Conservation (phyloP, 2,329 filamentous ascomycete genomes). For the Phyllosticta citribraziliensis region DNA sequence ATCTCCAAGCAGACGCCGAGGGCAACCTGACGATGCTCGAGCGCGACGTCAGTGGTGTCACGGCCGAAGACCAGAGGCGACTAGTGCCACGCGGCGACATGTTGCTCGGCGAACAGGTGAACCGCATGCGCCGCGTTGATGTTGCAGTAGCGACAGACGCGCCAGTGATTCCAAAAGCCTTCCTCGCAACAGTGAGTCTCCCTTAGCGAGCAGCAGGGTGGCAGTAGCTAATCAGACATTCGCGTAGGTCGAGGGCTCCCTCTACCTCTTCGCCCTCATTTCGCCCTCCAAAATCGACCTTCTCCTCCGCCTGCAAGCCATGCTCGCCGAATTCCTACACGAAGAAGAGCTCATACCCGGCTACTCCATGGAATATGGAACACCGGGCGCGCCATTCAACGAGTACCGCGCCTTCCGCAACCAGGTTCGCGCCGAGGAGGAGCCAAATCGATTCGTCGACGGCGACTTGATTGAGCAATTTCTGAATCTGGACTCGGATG, state of each 20-base stretch:
- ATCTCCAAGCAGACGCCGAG: slow-evolving; percentile 75
- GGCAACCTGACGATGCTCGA: slow-evolving; percentile 80
- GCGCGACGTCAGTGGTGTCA: slow-evolving; percentile 62
- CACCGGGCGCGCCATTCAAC: slow-evolving; percentile 64
- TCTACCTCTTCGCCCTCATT: slow-evolving; percentile 83
- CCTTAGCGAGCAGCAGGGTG: background rate
- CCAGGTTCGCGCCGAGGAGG: slow-evolving; percentile 57
- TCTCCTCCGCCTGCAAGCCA: slow-evolving; percentile 69
- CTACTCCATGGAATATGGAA: slow-evolving; percentile 34
- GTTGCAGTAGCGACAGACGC: slow-evolving; percentile 56
- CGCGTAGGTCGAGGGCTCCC: slow-evolving; percentile 71
- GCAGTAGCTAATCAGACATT: slow-evolving; percentile 10
- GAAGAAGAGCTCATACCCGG: slow-evolving; percentile 55
- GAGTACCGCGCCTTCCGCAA: slow-evolving; percentile 76
- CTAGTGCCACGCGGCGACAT: slow-evolving; percentile 73
- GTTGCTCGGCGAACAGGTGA: slow-evolving; percentile 85
- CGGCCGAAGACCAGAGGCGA: slow-evolving; percentile 59
- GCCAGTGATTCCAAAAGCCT: slow-evolving; percentile 69
- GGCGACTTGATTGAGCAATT: slow-evolving; percentile 85
- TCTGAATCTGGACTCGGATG: slow-evolving; percentile 55
- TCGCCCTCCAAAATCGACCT: slow-evolving; percentile 62
- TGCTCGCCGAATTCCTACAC: slow-evolving; percentile 47
- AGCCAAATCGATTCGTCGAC: slow-evolving; percentile 81
- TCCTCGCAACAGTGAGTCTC: slow-evolving; percentile 69
- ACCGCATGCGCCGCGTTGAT: slow-evolving; percentile 67